phyloP scores from a whole-genome alignment of 345 rosid species.

The Rhodamnia rubescens region DNA sequence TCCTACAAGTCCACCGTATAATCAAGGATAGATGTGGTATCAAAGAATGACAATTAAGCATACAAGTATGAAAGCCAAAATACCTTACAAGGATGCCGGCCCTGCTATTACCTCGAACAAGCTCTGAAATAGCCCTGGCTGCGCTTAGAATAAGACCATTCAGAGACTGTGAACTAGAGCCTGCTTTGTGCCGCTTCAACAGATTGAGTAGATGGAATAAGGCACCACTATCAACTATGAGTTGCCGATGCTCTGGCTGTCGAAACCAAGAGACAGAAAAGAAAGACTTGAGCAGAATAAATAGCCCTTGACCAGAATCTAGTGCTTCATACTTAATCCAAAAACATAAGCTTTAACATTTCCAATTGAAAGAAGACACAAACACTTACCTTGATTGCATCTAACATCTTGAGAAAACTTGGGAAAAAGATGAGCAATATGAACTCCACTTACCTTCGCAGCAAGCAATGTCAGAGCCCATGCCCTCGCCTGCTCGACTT shows the following conservation, averaged over 20 bases:
- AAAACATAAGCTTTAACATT: background rate
- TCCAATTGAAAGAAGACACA: background rate
- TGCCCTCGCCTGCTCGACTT: background rate
- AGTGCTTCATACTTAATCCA: background rate
- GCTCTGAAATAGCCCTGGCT: background rate
- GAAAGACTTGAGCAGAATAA: background rate
- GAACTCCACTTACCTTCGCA: background rate
- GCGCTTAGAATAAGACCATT: background rate
- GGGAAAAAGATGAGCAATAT: background rate
- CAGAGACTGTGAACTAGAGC: background rate
- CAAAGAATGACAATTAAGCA: background rate
- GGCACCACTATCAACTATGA: background rate
- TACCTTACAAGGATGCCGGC: background rate
- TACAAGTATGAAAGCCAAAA: background rate
- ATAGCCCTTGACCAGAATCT: background rate
- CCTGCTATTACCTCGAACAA: background rate
- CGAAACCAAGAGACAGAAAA: background rate
- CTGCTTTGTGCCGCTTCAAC: background rate
- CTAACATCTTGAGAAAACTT: background rate
- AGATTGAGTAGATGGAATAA: background rate
- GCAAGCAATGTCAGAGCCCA: background rate
- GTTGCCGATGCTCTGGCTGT: background rate
- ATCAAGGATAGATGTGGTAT: background rate
- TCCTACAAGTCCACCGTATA: constrained; percentile 12
- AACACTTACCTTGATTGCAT: background rate